A percentile compares a stretch with the other conserved stretches of the same genome.
These are phyloP conservation scores for Tulasnella sp. DNA, from an alignment of 768 basidiomycete species.

Conservation along the genomic window DNA sequence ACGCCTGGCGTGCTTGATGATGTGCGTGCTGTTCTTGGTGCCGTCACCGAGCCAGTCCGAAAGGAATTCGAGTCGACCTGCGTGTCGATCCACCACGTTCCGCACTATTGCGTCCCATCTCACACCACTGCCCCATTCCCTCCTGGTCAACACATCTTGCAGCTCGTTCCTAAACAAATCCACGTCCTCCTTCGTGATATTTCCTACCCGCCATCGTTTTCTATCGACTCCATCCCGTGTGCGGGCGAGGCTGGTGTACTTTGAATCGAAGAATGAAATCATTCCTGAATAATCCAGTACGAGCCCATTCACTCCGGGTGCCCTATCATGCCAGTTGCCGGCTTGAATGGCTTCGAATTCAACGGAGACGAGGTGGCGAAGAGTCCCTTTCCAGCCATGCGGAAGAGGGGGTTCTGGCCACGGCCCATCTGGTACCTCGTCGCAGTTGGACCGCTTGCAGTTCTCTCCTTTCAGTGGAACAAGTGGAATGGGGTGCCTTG, in stretches of 20 bases:
- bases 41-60: not conserved
- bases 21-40: not conserved
- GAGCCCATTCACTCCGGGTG: not conserved
- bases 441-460: too few relatives aligned
- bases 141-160: not conserved
- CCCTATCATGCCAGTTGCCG: conserved; percentile 32
- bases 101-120: not conserved
- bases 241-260: conserved; percentile 20
- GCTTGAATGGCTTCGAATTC: conserved; percentile 7
- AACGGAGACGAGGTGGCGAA: not conserved
- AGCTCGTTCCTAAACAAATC: not conserved
- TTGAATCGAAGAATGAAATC: conserved; percentile 23
- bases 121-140: not conserved
- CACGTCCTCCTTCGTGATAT: not conserved
- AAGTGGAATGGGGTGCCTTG: too few relatives aligned
- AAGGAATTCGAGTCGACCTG: conserved; percentile 9
- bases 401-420: not conserved
- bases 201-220: not conserved
- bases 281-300: conserved; percentile 18
- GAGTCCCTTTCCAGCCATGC: conserved; percentile 12
- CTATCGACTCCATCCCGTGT: not conserved
- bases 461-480: too few relatives aligned
- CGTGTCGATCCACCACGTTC: not conserved
- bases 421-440: not conserved
- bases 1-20: not conserved